Evolutionary conservation across 208 protist genomes (phyloP).

Genomic region (Leishmania major): DNA sequence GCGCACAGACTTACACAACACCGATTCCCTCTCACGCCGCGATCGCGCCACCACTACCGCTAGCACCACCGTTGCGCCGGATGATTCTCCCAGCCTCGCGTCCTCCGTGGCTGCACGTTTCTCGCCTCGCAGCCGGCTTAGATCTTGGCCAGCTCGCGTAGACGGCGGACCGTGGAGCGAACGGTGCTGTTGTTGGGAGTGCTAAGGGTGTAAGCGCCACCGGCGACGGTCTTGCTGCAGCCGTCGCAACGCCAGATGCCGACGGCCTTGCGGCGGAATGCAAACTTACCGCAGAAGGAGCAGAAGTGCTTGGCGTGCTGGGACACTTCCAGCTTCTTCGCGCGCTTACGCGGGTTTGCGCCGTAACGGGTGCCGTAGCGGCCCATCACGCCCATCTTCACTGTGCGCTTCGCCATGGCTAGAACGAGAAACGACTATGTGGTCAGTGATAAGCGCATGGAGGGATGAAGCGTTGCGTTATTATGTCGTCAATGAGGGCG

Average conservation of each 20-base stretch:
- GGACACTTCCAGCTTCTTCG: conserved; percentile 99
- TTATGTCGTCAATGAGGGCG: background rate
- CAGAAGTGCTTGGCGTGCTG: conserved; percentile 99
- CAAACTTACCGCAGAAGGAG: conserved; percentile 98
- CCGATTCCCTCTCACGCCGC: background rate
- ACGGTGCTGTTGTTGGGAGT: conserved; percentile 97
- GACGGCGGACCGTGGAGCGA: conserved; percentile 97
- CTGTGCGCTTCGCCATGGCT: conserved; percentile 97
- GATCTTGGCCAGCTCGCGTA: conserved; percentile 95
- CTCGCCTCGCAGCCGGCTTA: conserved; percentile 18
- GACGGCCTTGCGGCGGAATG: conserved; percentile 96
- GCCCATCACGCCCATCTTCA: conserved; percentile 99
- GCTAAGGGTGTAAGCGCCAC: conserved; percentile 97
- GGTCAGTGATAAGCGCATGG: background rate
- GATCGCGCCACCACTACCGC: background rate
- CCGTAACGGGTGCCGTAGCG: conserved; percentile 99
- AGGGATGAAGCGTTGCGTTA: background rate
- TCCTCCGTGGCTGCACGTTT: background rate
- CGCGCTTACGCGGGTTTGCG: conserved; percentile 98
- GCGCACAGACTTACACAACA: background rate
- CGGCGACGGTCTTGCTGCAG: conserved; percentile 97
- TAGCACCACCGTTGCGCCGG: background rate
- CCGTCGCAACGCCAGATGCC: conserved; percentile 99
- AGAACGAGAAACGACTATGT: conserved; percentile 1
- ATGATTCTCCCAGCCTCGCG: background rate